Evolutionary conservation across 768 basidiomycete genomes (phyloP).

Genomic region (Lentinula boryana): DNA sequence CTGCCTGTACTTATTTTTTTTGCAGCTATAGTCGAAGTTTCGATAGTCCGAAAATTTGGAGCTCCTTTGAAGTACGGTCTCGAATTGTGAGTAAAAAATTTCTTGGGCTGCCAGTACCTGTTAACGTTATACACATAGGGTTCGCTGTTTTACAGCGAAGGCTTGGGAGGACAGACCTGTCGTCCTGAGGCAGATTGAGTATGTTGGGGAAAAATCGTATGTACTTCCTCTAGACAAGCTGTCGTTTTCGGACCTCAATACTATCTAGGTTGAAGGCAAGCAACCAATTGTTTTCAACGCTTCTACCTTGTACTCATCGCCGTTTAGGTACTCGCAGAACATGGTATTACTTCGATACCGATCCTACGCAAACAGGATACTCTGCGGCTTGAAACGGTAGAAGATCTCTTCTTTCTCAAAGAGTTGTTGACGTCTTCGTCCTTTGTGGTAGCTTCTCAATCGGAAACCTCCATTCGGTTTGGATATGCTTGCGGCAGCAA

Average conservation of each 20-base stretch:
- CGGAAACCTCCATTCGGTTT: slow-evolving; percentile 71
- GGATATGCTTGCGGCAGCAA: slow-evolving; percentile 54
- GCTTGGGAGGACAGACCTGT: slow-evolving; percentile 89
- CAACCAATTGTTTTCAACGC: slow-evolving; percentile 2
- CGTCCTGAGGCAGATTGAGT: slow-evolving; percentile 81
- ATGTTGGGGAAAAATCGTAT: slow-evolving; percentile 91
- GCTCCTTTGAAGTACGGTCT: slow-evolving; percentile 65
- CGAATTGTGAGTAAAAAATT: slow-evolving; percentile 52
- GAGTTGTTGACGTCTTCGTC: slow-evolving; percentile 7
- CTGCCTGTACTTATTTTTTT: not conserved
- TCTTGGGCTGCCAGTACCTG: not conserved
- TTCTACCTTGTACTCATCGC: slow-evolving; percentile 14
- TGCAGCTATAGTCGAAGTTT: slow-evolving; percentile 74
- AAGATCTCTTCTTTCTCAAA: slow-evolving; percentile 3
- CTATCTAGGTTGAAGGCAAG: slow-evolving; percentile 25
- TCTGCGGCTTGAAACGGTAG: slow-evolving; percentile 58
- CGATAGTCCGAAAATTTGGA: slow-evolving; percentile 59
- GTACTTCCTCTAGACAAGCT: slow-evolving; percentile 17
- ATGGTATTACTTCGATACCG: slow-evolving; percentile 62
- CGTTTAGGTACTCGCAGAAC: slow-evolving; percentile 63
- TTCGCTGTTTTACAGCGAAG: slow-evolving; percentile 74
- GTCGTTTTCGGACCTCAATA: not conserved
- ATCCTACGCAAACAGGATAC: slow-evolving; percentile 52
- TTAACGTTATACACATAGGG: slow-evolving; percentile 29
- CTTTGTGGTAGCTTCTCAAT: slow-evolving; percentile 55